Base-by-base conservation (phyloP, 805 yeast species). In the Candida tibetensis region DNA sequence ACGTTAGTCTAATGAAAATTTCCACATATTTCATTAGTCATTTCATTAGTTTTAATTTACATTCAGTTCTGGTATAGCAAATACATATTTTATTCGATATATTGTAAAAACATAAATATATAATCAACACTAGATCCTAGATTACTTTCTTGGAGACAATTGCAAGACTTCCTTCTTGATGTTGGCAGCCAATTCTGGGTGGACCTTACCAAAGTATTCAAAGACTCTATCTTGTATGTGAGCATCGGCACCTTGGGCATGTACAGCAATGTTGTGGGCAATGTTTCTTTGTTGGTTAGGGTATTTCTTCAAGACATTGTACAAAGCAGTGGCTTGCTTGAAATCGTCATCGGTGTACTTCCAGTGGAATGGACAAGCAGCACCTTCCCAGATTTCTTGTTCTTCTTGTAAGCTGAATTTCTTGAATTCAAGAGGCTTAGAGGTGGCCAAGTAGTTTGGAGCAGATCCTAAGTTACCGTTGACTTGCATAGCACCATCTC, bases 351-450 rank as follows among this genome's bases (percentile, higher is more conserved):
- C 83, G 18, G 74, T 66, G 39, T 77, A 77, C 40, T 76, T 74
- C 96, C 96, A 89, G 69, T 88, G 93, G 79, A 77, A 85, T 47
- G 91, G 87, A 45, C 81, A 68, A 32, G 93, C 93, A 38, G 88
- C 77, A 41, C 93, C 93, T 40, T 69, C 66, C 93, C 93, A 86
- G 44, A 78, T 74, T 67, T 85, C 95, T 64, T 83, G 90, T 51
- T 79, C 78, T 53, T 76, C 74, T 60, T 80, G 84, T 34, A 74
- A 57, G 47, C 68, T 70, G 48, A 71, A 58, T 30, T 55, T 47
- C 46, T 62, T 61, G 55, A 69, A 74, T 53, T 72, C 71, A 35
- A 75, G 56, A 36, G 81, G 79, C 46, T 73, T 64, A 44, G 75
- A 65, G 16, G 86, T 73, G 42, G 72, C 77, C 42, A 81, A 66